Evolutionary conservation across 768 basidiomycete genomes (phyloP).

Genomic region (Lactarius hengduanensis): DNA sequence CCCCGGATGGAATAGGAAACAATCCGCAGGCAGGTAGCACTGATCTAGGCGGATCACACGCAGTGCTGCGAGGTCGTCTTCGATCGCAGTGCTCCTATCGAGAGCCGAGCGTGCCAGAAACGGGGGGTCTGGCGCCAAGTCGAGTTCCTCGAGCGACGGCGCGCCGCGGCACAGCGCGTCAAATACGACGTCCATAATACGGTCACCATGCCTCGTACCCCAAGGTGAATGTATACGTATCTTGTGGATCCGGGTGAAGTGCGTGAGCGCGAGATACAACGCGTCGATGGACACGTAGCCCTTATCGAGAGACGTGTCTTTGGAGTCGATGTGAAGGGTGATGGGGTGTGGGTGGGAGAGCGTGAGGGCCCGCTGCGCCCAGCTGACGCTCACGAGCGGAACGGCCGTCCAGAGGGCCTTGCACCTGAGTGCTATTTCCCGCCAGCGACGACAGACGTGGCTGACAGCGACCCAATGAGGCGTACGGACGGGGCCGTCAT

Average conservation of each 20-base stretch:
- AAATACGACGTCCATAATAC: slow-evolving; percentile 18
- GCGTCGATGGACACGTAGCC: slow-evolving; percentile 22
- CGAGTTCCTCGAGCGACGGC: slow-evolving; percentile 17
- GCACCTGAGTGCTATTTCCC: slow-evolving; percentile 20
- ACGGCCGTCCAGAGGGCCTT: slow-evolving; percentile 21
- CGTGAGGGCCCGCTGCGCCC: slow-evolving; percentile 16
- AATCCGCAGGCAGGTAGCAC: slow-evolving; percentile 3
- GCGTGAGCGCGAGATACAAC: slow-evolving; percentile 5
- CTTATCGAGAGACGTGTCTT: slow-evolving; percentile 18
- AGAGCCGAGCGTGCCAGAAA: slow-evolving; percentile 6
- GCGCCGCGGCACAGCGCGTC: slow-evolving; percentile 5
- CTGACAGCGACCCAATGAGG: slow-evolving; percentile 27
- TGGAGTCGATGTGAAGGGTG: slow-evolving; percentile 16
- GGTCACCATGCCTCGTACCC: slow-evolving; percentile 23
- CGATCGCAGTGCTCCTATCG: background rate
- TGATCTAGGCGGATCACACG: slow-evolving; percentile 12
- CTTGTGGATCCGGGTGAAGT: slow-evolving; percentile 11
- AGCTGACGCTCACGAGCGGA: slow-evolving; percentile 16
- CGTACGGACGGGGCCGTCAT: slow-evolving; percentile 19
- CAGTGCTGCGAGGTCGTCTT: background rate
- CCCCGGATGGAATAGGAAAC: slow-evolving; percentile 7
- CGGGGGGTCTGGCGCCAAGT: slow-evolving; percentile 13
- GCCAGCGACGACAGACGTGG: slow-evolving; percentile 25
- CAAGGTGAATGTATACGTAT: slow-evolving; percentile 18
- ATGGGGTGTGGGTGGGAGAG: slow-evolving; percentile 23